phyloP scores from a whole-genome alignment of 352 stramenopile genomes.

The Globisporangium apiculatum region DNA sequence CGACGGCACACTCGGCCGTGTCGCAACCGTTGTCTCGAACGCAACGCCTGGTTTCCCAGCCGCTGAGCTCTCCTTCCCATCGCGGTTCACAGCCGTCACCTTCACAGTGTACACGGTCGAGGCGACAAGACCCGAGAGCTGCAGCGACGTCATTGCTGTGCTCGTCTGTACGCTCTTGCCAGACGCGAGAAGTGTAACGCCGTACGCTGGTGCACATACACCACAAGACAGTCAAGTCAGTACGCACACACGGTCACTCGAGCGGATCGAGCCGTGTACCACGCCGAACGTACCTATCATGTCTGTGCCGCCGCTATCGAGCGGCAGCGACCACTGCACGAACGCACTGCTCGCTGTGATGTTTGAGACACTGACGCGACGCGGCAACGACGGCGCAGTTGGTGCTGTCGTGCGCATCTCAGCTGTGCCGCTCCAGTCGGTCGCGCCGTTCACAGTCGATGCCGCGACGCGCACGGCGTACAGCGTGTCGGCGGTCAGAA shows the following conservation, averaged over 20 bases:
- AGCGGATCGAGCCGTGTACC: not conserved
- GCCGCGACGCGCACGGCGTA: conserved; percentile 32
- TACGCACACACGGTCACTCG: not conserved
- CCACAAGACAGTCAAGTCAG: not conserved
- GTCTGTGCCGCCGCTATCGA: conserved; percentile 32
- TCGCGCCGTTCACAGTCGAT: conserved; percentile 31
- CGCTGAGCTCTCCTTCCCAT: conserved; percentile 18
- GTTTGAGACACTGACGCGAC: conserved; percentile 18
- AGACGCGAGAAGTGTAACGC: conserved; percentile 13
- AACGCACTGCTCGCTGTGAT: conserved; percentile 30
- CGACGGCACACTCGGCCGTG: conserved; percentile 26
- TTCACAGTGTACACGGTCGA: conserved; percentile 46
- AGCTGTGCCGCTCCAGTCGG: conserved; percentile 19
- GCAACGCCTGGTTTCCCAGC: conserved; percentile 15
- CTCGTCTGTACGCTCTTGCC: conserved; percentile 13
- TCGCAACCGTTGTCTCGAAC: conserved; percentile 29
- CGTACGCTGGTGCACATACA: conserved; percentile 15
- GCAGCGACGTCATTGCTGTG: conserved; percentile 10
- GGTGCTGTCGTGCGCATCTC: conserved; percentile 21
- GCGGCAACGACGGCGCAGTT: conserved; percentile 25
- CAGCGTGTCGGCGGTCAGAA: conserved; percentile 18
- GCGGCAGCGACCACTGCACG: conserved; percentile 28
- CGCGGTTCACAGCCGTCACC: conserved; percentile 30
- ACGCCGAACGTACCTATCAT: conserved; percentile 28
- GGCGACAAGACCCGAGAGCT: conserved; percentile 24